Evolutionary conservation across 108 stramenopile genomes (phyloP).

Genomic region (Cyclotella kingstonii): DNA sequence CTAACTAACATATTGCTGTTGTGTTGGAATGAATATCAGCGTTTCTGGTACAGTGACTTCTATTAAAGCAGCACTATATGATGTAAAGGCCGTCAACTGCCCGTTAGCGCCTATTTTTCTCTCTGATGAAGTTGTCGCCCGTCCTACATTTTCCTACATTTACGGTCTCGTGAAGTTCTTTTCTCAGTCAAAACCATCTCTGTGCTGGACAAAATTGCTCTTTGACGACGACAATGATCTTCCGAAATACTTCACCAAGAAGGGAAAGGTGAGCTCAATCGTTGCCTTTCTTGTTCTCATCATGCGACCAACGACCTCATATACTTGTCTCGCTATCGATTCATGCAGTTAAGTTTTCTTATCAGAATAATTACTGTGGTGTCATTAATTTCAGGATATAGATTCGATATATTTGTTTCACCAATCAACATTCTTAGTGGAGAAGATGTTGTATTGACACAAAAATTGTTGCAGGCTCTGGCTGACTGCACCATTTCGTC

Average conservation of each 20-base stretch:
- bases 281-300: not conserved
- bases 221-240: not conserved
- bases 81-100: not conserved
- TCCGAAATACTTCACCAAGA: conserved; percentile 3
- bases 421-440: conserved; percentile 27
- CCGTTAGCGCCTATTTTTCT: conserved; percentile 11
- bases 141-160: conserved; percentile 23
- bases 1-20: too few species aligned
- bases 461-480: conserved; percentile 16
- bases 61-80: conserved; percentile 1
- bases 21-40: conserved; percentile 1
- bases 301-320: not conserved
- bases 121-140: conserved; percentile 10
- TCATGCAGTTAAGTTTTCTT: conserved; percentile 8
- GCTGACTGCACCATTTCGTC: not conserved
- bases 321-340: not conserved
- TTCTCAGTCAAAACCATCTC: not conserved
- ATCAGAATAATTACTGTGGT: conserved; percentile 17
- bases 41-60: conserved; percentile 1
- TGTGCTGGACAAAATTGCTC: conserved; percentile 11
- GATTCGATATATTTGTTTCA: conserved; percentile 21
- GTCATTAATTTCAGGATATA: conserved; percentile 9
- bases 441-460: conserved; percentile 20
- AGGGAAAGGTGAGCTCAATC: conserved; percentile 9
- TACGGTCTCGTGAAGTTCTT: conserved; percentile 14